Percentiles rank a stretch among this genome's conserved stretches.
Conservation (phyloP, 352 stramenopile genomes). For the Globisporangium spiculum region DNA sequence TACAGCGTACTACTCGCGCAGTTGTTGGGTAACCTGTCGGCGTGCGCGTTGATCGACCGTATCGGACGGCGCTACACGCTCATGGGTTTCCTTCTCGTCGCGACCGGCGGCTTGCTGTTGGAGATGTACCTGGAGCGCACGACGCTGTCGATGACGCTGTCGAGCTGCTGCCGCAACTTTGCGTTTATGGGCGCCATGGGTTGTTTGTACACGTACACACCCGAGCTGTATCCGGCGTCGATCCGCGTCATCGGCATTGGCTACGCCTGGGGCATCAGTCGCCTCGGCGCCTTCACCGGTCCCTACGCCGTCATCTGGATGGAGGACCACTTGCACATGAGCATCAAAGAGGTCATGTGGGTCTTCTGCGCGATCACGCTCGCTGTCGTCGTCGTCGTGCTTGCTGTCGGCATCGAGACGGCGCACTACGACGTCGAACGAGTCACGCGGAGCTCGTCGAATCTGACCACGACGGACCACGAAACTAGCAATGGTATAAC, state of each 20-base stretch:
- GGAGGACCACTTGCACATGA: constrained; percentile 22
- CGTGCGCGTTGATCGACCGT: constrained; percentile 30
- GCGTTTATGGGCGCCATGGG: constrained; percentile 25
- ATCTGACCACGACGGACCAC: neutral
- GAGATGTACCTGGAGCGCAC: constrained; percentile 22
- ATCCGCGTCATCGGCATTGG: constrained; percentile 35
- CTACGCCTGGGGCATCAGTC: constrained; percentile 23
- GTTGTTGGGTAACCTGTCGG: constrained; percentile 31
- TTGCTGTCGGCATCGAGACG: constrained; percentile 7
- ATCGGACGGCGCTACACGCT: constrained; percentile 28
- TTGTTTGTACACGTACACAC: constrained; percentile 30
- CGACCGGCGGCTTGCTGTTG: constrained; percentile 11
- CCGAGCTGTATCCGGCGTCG: constrained; percentile 39
- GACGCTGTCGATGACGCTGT: constrained; percentile 6
- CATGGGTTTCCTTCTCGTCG: constrained; percentile 12
- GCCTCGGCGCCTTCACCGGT: constrained; percentile 26
- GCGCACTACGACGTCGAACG: constrained; percentile 4
- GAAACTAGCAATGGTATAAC: neutral
- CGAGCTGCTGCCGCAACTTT: neutral
- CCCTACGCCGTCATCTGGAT: constrained; percentile 27
- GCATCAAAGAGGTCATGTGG: neutral
- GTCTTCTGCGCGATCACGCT: constrained; percentile 18
- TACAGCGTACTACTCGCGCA: constrained; percentile 16
- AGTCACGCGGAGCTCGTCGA: neutral
- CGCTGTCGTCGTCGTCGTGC: constrained; percentile 13